Evolutionary conservation across 2,329 filamentous ascomycete species (phyloP).

Genomic region (Cercospora sesami): DNA sequence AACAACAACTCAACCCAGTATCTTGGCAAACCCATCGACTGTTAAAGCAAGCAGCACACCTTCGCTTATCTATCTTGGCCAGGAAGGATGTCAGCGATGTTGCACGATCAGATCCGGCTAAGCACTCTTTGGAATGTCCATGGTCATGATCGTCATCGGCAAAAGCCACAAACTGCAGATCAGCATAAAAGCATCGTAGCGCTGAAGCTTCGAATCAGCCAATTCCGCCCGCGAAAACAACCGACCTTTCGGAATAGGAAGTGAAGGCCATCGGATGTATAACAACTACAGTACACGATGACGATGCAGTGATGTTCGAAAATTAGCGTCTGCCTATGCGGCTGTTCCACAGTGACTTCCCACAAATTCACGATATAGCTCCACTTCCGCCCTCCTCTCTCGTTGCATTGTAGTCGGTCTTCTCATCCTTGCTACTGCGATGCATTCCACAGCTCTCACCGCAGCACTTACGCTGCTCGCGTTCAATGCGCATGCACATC

Average conservation of each 20-base stretch:
- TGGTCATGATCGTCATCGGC: conserved; percentile 6
- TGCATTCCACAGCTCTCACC: conserved; percentile 2
- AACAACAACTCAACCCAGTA: background rate
- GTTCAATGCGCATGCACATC: background rate
- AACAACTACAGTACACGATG: background rate
- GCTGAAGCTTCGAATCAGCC: background rate
- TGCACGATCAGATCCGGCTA: background rate
- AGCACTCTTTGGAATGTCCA: background rate
- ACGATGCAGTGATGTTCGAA: background rate
- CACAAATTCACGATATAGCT: background rate
- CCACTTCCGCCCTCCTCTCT: background rate
- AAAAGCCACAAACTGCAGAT: conserved; percentile 10
- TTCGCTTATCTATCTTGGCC: background rate
- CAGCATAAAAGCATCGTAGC: conserved; percentile 4
- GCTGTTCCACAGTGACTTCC: background rate
- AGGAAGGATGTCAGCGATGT: background rate
- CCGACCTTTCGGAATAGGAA: background rate
- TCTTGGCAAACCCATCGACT: background rate
- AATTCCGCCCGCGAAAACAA: background rate
- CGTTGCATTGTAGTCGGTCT: background rate
- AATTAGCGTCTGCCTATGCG: background rate
- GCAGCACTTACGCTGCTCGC: conserved; percentile 1
- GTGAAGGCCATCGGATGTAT: background rate
- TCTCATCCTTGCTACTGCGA: background rate
- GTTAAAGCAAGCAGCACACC: background rate